Percentiles rank a stretch among this genome's conserved stretches.
Conservation (phyloP, 2,329 filamentous ascomycete genomes). For the Fusarium sp. region DNA sequence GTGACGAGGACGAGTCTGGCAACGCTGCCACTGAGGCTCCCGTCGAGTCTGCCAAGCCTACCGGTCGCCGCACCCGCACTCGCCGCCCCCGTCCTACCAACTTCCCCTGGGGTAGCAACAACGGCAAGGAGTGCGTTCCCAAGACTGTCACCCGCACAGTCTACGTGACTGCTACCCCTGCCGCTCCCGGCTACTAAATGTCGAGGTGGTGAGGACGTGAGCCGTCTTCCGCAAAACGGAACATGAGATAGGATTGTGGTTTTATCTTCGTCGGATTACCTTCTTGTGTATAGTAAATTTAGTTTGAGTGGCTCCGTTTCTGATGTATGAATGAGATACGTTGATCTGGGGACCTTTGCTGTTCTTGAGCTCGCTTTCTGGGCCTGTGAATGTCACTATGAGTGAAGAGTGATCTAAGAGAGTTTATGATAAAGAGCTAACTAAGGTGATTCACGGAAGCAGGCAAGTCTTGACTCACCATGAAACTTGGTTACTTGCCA, state of each 20-base stretch:
- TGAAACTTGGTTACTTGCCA: too few species aligned
- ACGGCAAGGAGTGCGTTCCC: slow-evolving; percentile 27
- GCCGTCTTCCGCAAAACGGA: not conserved
- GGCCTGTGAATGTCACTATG: too few species aligned
- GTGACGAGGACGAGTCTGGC: slow-evolving; percentile 22
- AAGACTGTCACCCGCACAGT: slow-evolving; percentile 44
- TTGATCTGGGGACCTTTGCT: not conserved
- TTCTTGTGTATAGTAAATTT: slow-evolving; percentile 33
- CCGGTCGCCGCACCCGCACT: slow-evolving; percentile 27
- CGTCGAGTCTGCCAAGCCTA: slow-evolving; percentile 23
- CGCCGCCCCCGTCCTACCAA: slow-evolving; percentile 31
- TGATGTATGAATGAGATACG: slow-evolving; percentile 22
- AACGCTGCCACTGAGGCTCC: slow-evolving; percentile 1
- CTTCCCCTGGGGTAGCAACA: slow-evolving; percentile 8
- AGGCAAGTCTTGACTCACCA: too few species aligned
- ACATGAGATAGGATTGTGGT: not conserved
- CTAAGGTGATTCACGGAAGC: too few species aligned
- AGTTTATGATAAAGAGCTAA: too few species aligned
- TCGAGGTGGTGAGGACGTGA: not conserved
- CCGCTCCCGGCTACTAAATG: slow-evolving; percentile 20
- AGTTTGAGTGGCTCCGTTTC: not conserved
- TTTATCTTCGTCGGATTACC: slow-evolving; percentile 9
- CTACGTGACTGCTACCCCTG: slow-evolving; percentile 45
- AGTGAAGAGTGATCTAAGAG: too few species aligned
- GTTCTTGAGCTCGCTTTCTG: not conserved